Evolutionary conservation across 768 basidiomycete genomes (phyloP).

Genomic region (Lactifluus echinatus): DNA sequence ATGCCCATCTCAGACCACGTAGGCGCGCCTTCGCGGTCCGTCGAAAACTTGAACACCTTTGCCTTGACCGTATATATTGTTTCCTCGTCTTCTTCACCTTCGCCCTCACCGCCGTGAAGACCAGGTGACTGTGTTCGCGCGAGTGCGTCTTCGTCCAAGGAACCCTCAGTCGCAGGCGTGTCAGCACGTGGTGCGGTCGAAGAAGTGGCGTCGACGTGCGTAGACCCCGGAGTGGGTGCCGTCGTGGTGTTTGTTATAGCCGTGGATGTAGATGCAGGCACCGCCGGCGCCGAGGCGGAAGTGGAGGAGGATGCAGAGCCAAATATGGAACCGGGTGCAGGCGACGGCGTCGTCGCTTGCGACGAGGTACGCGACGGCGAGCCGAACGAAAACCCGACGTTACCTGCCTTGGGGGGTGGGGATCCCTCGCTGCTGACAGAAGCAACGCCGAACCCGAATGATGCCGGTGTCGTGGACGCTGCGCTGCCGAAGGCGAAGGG

Average conservation of each 20-base stretch:
- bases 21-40: constrained; percentile 35
- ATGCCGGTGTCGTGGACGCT: background rate
- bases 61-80: constrained; percentile 49
- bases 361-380: constrained; percentile 10
- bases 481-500: constrained; percentile 8
- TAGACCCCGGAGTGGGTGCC: background rate
- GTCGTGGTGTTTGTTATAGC: background rate
- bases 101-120: constrained; percentile 58
- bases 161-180: constrained; percentile 24
- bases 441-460: constrained; percentile 16
- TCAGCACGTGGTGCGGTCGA: constrained; percentile 13
- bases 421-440: background rate
- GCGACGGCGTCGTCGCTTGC: background rate
- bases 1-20: constrained; percentile 63
- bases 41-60: constrained; percentile 55
- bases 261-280: background rate
- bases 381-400: constrained; percentile 19
- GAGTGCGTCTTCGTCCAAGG: constrained; percentile 21
- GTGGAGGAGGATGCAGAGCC: background rate
- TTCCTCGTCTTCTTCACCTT: constrained; percentile 75
- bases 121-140: constrained; percentile 20
- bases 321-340: background rate
- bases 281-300: background rate
- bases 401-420: constrained; percentile 10
- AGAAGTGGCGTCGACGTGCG: background rate